These are phyloP conservation scores for Fusarium brachygibbosum DNA, from an alignment of 2,329 filamentous ascomycete species.

Conservation along the genomic window DNA sequence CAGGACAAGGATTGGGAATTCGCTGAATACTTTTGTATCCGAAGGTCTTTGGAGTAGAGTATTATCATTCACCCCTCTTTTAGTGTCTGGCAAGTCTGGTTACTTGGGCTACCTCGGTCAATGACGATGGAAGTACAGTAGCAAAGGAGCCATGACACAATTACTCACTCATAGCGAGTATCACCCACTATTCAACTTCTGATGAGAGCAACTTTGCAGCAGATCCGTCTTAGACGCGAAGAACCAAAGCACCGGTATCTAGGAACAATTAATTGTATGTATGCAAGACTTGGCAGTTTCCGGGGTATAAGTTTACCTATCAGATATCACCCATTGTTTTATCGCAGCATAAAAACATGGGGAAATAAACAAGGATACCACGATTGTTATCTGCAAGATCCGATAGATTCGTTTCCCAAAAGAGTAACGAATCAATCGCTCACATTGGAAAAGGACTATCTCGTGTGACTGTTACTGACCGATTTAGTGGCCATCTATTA, in stretches of 20 bases:
- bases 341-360: neutral
- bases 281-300: neutral
- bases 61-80: neutral
- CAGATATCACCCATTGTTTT: neutral
- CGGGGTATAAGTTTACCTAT: slow-evolving; percentile 1
- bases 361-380: neutral
- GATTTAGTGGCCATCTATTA: neutral
- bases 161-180: neutral
- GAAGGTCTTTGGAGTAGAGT: neutral
- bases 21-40: slow-evolving; percentile 13
- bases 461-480: slow-evolving; percentile 3
- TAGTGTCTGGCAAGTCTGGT: neutral
- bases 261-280: neutral
- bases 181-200: neutral
- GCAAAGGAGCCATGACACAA: neutral
- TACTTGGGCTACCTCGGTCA: neutral
- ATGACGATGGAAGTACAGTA: neutral
- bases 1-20: slow-evolving; percentile 14
- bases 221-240: neutral
- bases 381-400: slow-evolving; percentile 24
- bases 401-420: slow-evolving; percentile 25
- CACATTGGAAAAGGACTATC: neutral
- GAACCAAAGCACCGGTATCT: neutral
- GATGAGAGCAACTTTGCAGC: no score
- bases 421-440: slow-evolving; percentile 23